These are phyloP conservation scores for Prillingera fragicola DNA, from an alignment of 1,284 basidiomycete genomes.

Conservation along the genomic window DNA sequence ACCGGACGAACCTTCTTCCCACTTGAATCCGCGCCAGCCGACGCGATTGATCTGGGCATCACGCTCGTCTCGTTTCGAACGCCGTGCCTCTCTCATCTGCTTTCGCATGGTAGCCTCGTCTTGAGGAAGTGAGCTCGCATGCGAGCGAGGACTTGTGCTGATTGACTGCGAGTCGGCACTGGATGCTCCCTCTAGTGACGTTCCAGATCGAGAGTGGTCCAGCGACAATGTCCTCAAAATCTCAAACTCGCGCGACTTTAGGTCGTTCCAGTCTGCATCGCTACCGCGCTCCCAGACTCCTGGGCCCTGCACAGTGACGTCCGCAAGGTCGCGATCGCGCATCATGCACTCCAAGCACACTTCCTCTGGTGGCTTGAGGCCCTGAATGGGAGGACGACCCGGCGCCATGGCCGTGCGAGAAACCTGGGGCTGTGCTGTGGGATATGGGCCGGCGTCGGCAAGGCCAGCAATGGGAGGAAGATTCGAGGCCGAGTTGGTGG, in stretches of 20 bases:
- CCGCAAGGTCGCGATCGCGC: conserved; percentile 97
- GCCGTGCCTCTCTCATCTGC: conserved; percentile 14
- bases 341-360: conserved; percentile 97
- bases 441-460: conserved; percentile 41
- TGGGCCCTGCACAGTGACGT: conserved; percentile 78
- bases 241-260: conserved; percentile 62
- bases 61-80: conserved; percentile 20
- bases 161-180: conserved; percentile 1
- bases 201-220: conserved; percentile 5
- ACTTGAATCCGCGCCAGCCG: conserved; percentile 44
- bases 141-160: neutral
- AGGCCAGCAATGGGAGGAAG: conserved; percentile 38
- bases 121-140: no score
- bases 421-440: conserved; percentile 7
- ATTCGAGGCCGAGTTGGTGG: conserved; percentile 36
- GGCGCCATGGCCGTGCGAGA: neutral
- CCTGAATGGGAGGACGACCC: neutral
- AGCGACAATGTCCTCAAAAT: conserved; percentile 21
- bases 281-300: conserved; percentile 89
- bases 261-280: conserved; percentile 74
- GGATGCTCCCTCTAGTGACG: conserved; percentile 8
- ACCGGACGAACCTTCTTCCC: conserved; percentile 39
- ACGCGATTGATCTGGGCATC: conserved; percentile 26
- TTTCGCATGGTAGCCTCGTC: no score
- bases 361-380: conserved; percentile 52